Evolutionary conservation across 1,284 basidiomycete species (phyloP), one percentile per base, ranked within the genome.

Genomic region (Apiotrichum domesticum): DNA sequence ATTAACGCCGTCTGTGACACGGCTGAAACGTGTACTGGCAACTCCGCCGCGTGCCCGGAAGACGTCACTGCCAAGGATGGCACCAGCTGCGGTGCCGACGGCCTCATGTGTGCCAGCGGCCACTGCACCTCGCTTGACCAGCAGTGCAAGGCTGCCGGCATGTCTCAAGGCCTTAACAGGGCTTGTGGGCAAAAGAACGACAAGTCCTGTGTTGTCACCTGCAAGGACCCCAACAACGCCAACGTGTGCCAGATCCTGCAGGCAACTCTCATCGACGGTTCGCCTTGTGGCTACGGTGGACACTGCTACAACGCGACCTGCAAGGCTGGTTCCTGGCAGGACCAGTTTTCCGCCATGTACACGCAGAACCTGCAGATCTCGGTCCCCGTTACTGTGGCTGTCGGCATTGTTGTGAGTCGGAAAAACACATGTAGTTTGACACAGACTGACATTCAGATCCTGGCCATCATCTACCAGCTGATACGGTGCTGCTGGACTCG

Each of bases 211-310:
- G 83, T 85, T 64, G 84, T 94, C 45, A 85, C 86, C 3, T 95
- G 91, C 73, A 83, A 86, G 70, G 85, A 88, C 71, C 90, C 90
- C 2, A 79, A 9, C 32, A n/a, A 42, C 8, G 32, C 53, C 8
- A 83, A 83, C 65, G 80, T 81, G 64, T 95, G 91, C 74, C 77
- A 90, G n/a, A 77, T 87, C 45, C 79, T 94, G 41, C 85, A 87
- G 59, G 84, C 88, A 2, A 77, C 82, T 41, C 84, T 94, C 54
- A 80, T 90, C 48, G 88, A 93, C 69, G 91, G 91, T 10, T 92
- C 90, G 29, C 84, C 87, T 10, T 95, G 91, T 71, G 90, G 89
- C 9, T 88, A 84, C 66, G 87, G 85, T 40, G 88, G 88, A 29
- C 81, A 80, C 59, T 92, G 90, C 68, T 66, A 79, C 44, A 79